Percentiles rank a stretch among this genome's conserved stretches.
These are phyloP conservation scores for Fusarium sp. DNA, from an alignment of 2,329 filamentous ascomycete species.

Conservation along the genomic window DNA sequence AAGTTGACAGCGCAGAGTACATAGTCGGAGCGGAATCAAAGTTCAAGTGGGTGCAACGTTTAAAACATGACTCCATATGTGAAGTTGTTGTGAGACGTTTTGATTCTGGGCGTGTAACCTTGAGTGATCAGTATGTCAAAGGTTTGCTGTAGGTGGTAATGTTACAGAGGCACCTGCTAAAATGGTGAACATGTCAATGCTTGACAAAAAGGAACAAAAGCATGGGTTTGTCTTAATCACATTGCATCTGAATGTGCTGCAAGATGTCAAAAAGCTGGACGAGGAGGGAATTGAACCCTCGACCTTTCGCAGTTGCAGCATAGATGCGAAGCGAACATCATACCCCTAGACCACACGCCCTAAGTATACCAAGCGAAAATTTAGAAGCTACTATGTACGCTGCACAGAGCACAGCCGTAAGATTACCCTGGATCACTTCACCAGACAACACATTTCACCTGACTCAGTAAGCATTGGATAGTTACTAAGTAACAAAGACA, in stretches of 20 bases:
- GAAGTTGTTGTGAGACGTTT: no score
- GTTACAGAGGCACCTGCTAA: no score
- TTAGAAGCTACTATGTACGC: neutral
- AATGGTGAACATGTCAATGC: no score
- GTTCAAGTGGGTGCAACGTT: no score
- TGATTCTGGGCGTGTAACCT: no score
- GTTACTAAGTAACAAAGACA: rapidly evolving
- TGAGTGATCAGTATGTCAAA: no score
- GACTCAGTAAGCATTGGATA: neutral
- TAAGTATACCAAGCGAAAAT: rapidly evolving
- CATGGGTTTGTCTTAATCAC: rapidly evolving
- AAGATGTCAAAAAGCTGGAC: neutral
- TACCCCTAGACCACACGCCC: constrained; percentile 32
- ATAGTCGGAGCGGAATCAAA: no score
- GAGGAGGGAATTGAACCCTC: constrained; percentile 29
- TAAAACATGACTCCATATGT: no score
- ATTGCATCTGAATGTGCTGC: neutral
- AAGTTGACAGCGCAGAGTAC: no score
- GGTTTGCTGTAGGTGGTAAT: no score
- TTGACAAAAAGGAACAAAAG: no score
- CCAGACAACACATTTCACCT: neutral
- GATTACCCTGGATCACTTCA: neutral
- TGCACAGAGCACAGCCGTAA: neutral
- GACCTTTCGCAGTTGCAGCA: constrained; percentile 24
- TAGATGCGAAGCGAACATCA: constrained; percentile 30